Evolutionary conservation across 768 basidiomycete species (phyloP), one percentile per base, ranked within the genome.

Genomic region (Lyophyllum decastes): DNA sequence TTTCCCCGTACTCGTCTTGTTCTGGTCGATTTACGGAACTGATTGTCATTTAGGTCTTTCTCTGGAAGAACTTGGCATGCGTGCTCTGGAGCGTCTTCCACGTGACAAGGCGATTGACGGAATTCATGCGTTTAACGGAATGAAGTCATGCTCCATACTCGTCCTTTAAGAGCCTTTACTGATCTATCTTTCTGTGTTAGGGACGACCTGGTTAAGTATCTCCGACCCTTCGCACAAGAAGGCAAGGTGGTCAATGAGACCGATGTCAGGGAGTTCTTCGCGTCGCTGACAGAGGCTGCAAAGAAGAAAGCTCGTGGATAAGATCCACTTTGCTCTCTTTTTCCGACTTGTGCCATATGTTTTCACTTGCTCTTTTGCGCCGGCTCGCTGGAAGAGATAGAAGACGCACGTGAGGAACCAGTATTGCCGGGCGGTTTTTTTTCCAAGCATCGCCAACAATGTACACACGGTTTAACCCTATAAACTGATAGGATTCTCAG

Each of bases 51-150:
- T 54, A 91, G 92, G 84, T 24, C 74, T 92, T 49, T 90, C 92
- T 17, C 73, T 94, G 33, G 92, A 94, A 68, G 90, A 92, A 67
- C 80, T 94, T 5, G 92, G 92, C 11, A 79, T 92, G 77, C 87
- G 92, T 49, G 92, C 92, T 1, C 73, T 94, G 10, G 76, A 81
- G 55, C 80, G 82, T 50, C 67, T 94, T 27, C 92, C 92, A 34
- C 86, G 92, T 55, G 92, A 92, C 49, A 84, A 80, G 54, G 90
- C 91, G 5, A 83, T 94, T 54, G 89, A 94, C 63, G 89, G 92
- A 0, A 92, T 94, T 22, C 83, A 85, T 55, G 92, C 90, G 4
- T 94, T 90, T 73, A 92, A 93, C 63, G 77, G 81, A 55, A 88
- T 94, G 90, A 80, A 89, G 92, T 92, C 61, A 51, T 82, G 71